Conservation (phyloP, 1,139 yeast species). For the Taphrina flavorubra region DNA sequence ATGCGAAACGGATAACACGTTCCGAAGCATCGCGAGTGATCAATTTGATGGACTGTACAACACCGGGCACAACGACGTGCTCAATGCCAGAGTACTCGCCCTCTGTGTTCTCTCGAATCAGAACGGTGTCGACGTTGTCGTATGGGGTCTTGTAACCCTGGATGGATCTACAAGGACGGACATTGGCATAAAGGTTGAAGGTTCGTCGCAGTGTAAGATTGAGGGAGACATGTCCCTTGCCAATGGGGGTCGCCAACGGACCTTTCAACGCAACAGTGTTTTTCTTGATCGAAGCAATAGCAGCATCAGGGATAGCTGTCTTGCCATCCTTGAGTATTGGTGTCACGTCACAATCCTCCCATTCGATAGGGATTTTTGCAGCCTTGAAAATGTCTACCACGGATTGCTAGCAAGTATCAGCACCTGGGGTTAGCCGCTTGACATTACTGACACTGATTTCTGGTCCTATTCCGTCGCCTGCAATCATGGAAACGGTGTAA, state of each 20-base stretch:
- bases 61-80: conserved; percentile 97
- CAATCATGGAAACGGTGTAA: conserved; percentile 91
- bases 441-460: conserved; percentile 68
- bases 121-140: conserved; percentile 89
- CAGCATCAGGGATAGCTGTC: conserved; percentile 91
- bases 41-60: conserved; percentile 95
- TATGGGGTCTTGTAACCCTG: conserved; percentile 95
- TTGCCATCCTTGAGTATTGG: conserved; percentile 90
- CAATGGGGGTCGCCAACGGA: conserved; percentile 97
- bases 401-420: conserved; percentile 33
- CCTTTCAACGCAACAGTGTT: conserved; percentile 96
- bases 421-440: not conserved
- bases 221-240: conserved; percentile 97
- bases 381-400: conserved; percentile 51
- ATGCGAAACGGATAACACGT: conserved; percentile 94
- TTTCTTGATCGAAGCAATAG: conserved; percentile 89
- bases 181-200: conserved; percentile 88
- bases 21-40: conserved; percentile 96
- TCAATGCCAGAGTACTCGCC: conserved; percentile 99
- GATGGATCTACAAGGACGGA: conserved; percentile 94
- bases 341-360: conserved; percentile 97
- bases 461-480: conserved; percentile 95
- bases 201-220: conserved; percentile 97
- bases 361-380: conserved; percentile 85
- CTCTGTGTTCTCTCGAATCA: conserved; percentile 98